These are phyloP conservation scores for Daldinia loculata DNA, from an alignment of 495 filamentous ascomycete genomes.

Conservation along the genomic window DNA sequence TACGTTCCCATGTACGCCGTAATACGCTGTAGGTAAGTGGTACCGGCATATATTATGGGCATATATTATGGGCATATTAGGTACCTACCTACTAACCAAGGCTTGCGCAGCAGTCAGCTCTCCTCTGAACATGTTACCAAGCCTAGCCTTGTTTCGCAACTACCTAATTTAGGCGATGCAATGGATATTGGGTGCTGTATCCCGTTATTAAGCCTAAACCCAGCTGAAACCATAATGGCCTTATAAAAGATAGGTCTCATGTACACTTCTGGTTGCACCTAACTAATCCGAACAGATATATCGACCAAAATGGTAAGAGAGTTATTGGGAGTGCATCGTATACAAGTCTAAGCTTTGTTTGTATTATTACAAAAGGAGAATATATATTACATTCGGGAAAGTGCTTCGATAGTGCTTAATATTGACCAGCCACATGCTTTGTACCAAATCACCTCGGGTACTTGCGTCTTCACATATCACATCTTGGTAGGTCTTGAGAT, in stretches of 20 bases:
- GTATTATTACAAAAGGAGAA: background rate
- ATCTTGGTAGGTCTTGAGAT: background rate
- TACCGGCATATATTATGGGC: background rate
- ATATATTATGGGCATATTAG: background rate
- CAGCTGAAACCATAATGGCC: slow-evolving; percentile 33
- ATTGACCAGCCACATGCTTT: background rate
- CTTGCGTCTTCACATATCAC: background rate
- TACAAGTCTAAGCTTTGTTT: background rate
- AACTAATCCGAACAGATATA: slow-evolving; percentile 7
- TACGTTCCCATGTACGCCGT: background rate
- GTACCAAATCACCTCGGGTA: background rate
- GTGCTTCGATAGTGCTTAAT: background rate
- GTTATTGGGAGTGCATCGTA: background rate
- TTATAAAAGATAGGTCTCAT: background rate
- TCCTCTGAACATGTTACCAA: slow-evolving; percentile 10
- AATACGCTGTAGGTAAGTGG: background rate
- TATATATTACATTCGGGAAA: background rate
- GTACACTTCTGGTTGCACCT: background rate
- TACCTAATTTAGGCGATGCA: slow-evolving; percentile 30
- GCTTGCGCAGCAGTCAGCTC: slow-evolving; percentile 11
- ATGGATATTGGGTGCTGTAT: background rate
- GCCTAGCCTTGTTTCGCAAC: slow-evolving; percentile 12
- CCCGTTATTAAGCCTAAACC: slow-evolving; percentile 26
- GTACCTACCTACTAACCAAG: background rate
- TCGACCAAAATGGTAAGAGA: background rate